phyloP scores from a whole-genome alignment of 768 basidiomycete genomes.

The Tylopilus rubrobrunneus region DNA sequence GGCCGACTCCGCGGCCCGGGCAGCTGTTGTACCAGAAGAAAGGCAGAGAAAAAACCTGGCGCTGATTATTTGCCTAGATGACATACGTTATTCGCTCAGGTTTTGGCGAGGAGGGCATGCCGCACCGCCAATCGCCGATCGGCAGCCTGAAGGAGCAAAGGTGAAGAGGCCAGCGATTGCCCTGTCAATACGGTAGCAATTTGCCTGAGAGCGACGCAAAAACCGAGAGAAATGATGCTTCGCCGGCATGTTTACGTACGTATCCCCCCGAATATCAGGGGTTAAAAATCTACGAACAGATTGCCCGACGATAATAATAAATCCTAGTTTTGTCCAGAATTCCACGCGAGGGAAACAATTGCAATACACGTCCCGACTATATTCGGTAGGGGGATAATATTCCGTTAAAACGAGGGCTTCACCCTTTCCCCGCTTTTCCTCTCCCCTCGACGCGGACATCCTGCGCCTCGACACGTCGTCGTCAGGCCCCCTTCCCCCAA shows the following conservation, averaged over 20 bases:
- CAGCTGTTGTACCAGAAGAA: neutral
- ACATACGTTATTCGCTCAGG: neutral
- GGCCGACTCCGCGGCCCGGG: constrained; percentile 25
- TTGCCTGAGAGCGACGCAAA: constrained; percentile 20
- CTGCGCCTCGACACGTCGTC: constrained; percentile 18
- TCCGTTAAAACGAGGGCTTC: constrained; percentile 72
- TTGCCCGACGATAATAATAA: constrained; percentile 56
- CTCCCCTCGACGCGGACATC: constrained; percentile 38
- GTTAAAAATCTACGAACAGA: constrained; percentile 48
- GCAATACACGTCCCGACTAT: constrained; percentile 59
- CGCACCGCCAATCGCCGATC: constrained; percentile 30
- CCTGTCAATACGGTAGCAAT: constrained; percentile 19
- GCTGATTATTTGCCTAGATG: neutral
- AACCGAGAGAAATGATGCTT: constrained; percentile 34
- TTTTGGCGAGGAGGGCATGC: constrained; percentile 8
- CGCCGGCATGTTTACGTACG: constrained; percentile 53
- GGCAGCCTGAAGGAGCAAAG: neutral
- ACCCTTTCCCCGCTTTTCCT: constrained; percentile 62
- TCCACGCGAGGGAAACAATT: constrained; percentile 68
- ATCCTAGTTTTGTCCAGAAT: constrained; percentile 51
- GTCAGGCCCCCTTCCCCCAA: constrained; percentile 21
- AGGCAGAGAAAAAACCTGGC: neutral
- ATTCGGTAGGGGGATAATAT: constrained; percentile 66
- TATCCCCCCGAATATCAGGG: constrained; percentile 55
- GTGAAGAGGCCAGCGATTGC: too few relatives aligned